Evolutionary conservation across 768 basidiomycete genomes (phyloP).

Genomic region (Rubroboletus satanas): DNA sequence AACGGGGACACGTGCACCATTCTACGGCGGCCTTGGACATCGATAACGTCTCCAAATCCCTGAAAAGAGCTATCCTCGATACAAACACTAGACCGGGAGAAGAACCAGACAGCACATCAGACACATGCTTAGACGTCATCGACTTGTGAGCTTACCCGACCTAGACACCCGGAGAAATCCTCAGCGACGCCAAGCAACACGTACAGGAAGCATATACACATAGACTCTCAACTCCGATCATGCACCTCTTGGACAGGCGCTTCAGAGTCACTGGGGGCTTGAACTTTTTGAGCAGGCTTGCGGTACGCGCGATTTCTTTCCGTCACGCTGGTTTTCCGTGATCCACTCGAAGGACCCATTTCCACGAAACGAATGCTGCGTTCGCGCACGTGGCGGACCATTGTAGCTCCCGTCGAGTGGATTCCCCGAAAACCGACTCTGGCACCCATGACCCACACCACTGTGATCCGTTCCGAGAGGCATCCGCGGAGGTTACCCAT

Average conservation of each 20-base stretch:
- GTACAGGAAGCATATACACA: neutral
- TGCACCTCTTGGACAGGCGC: neutral
- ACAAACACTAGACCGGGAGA: neutral
- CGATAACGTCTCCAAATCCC: neutral
- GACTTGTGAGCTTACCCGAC: neutral
- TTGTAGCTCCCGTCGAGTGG: neutral
- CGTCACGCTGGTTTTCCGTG: neutral
- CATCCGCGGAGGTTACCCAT: neutral
- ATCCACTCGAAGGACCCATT: neutral
- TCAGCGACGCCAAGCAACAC: neutral
- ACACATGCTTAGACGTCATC: neutral
- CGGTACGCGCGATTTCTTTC: neutral
- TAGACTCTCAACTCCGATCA: neutral
- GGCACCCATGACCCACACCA: neutral
- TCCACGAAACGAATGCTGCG: neutral
- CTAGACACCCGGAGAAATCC: neutral
- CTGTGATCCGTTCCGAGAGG: constrained; percentile 1
- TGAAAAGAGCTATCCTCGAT: neutral
- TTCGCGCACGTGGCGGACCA: neutral
- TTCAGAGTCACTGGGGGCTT: neutral
- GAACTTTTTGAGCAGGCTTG: neutral
- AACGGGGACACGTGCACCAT: constrained; percentile 1
- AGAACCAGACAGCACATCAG: neutral
- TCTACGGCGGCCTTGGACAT: neutral
- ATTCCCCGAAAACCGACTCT: neutral